These are phyloP conservation scores for Neonectria punicea DNA, from an alignment of 2,329 filamentous ascomycete genomes.

Conservation along the genomic window DNA sequence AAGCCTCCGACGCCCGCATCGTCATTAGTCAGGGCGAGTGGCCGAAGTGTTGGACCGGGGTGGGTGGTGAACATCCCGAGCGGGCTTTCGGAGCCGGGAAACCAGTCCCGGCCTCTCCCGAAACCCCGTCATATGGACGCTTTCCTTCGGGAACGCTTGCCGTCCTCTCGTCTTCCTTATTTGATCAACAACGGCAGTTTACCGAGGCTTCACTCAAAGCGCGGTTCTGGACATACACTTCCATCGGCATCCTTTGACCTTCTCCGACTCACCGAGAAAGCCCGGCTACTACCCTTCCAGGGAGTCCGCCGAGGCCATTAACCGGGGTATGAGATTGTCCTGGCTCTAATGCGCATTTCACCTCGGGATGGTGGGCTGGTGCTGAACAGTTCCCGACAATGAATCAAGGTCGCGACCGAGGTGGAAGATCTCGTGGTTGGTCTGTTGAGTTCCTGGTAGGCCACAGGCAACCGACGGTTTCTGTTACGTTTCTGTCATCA, in stretches of 20 bases:
- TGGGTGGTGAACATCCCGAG: slow-evolving; percentile 13
- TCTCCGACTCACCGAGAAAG: slow-evolving; percentile 16
- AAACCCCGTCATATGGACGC: slow-evolving; percentile 15
- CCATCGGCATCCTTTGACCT: slow-evolving; percentile 20
- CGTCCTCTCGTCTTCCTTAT: slow-evolving; percentile 10
- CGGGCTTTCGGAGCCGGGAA: slow-evolving; percentile 25
- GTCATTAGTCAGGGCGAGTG: slow-evolving; percentile 5
- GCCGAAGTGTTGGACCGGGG: slow-evolving; percentile 8
- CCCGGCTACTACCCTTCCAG: background rate
- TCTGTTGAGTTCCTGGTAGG: background rate
- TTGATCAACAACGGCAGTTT: slow-evolving; percentile 11
- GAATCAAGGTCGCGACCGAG: background rate
- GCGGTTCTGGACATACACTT: slow-evolving; percentile 14
- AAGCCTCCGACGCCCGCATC: slow-evolving; percentile 9
- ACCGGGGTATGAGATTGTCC: background rate
- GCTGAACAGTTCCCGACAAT: background rate
- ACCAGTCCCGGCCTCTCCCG: slow-evolving; percentile 27
- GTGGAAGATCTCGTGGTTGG: background rate
- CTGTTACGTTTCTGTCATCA: background rate
- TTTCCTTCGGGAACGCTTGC: slow-evolving; percentile 19
- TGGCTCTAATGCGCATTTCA: background rate
- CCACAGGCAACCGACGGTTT: background rate
- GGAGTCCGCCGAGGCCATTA: background rate
- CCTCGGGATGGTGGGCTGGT: background rate
- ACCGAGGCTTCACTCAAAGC: slow-evolving; percentile 18